Evolutionary conservation across 192 early-diverging fungal genomes (phyloP), one percentile per base, ranked within the genome.

Genomic region (Coemansia asiatica): DNA sequence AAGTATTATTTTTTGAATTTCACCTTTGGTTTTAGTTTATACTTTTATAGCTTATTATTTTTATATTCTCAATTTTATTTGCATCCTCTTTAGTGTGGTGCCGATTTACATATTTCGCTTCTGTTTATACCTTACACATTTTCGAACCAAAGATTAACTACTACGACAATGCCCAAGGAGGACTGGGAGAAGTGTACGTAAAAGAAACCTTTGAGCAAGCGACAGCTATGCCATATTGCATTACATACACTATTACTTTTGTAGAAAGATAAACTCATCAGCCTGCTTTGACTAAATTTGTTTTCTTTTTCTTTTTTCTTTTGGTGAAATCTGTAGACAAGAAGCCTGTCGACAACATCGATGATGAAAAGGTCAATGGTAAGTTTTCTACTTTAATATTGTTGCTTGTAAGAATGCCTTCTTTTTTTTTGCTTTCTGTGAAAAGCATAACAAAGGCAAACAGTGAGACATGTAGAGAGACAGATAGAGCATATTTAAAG

Each of bases 131-230:
- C 19, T 28, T 40, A 57, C 59, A 60, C 40, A 47, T 40, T 28
- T n/a, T 18, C 33, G 33, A 40, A 35, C 2, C 40, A 64, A n/a
- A 31, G 53, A 55, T 38, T 27, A 55, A 51, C 62, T 56, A 51
- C 62, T 56, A 22, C 19, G 26, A 58, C 29, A 61, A 81, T 81
- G 70, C 95, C 95, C 68, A 95, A 95, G 83, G 85, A 85, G 58
- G 87, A 95, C 81, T 98, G 97, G 97, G 97, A 98, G 82, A 97
- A 97, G 83, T 97, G 93, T 97, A 91, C 56, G 85, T 74, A 40
- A 2, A 44, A 44, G 2, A 27, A 29, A 21, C 44, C 22, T 46
- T 36, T 4, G 35, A n/a, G n/a, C n/a, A n/a, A n/a, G n/a, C 26
- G 31, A 10, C 47, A 60, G 27, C 49, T 47, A 15, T 51, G 54